Evolutionary conservation across 306 rosid species (phyloP), one percentile per base, ranked within the genome.

Genomic region (Casuarina glauca): DNA sequence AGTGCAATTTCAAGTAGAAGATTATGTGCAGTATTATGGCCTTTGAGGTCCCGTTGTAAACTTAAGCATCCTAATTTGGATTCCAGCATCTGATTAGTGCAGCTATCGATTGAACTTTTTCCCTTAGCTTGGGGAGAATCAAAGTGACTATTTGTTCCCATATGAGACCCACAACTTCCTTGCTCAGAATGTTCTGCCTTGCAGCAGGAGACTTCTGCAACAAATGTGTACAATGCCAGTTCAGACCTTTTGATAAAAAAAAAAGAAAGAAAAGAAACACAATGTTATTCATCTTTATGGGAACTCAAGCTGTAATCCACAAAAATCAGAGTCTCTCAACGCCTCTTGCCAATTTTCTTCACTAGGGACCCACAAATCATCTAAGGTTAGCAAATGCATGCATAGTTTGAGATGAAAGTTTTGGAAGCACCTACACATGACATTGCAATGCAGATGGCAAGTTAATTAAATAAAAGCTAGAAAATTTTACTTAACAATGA

Each of bases 401-500:
- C 82, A 92, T 82, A 42, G 99, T 95, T 81, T 89, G 97, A 73
- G 96, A 83, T 8, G 97, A 95, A 88, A 95, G 97, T 83, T 91
- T 95, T 49, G 97, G 91, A 82, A 93, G 96, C 86, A 93, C 97
- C 99, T 95, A 85, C 67, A 20, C 70, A 73, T 39, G 73, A 67
- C 8, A 74, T 48, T 20, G 19, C 42, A 66, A 17, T 42, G 50
- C 71, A 66, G 71, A 66, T 17, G 0, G 50, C 42, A n/a, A 66
- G 50, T 41, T 0, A n/a, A 66, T 35, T n/a, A 8, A 17, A 42
- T 50, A 42, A 66, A 41, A 42, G 7, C 6, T 6, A 66, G 50
- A 66, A 42, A 66, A 49, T 12, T 7, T 41, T 66, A 42, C 50
- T 66, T 20, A 41, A 41, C 49, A 16, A 42, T 66, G 71, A 42